A percentile compares a stretch with the other conserved stretches of the same genome.
Conservation (phyloP, 352 stramenopile species). For the Globisporangium takayamanum region DNA sequence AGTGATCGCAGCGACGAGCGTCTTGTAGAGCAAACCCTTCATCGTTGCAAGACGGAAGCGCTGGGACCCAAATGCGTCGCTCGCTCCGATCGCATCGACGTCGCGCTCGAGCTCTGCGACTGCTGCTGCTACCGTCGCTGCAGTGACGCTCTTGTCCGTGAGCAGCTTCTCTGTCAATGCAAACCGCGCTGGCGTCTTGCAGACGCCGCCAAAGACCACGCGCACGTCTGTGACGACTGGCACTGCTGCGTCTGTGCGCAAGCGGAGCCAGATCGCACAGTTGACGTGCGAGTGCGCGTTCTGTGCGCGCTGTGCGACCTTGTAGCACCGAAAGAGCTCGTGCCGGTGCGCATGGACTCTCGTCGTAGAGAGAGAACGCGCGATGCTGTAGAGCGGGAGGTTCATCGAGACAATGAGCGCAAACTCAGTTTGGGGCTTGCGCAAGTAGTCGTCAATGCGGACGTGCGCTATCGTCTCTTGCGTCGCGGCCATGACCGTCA, state of each 20-base stretch:
- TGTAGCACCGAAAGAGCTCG: conserved; percentile 31
- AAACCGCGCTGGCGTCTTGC: conserved; percentile 44
- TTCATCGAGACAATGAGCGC: conserved; percentile 25
- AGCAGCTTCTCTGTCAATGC: conserved; percentile 55
- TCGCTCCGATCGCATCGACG: conserved; percentile 49
- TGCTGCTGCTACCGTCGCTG: conserved; percentile 69
- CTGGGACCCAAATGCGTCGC: conserved; percentile 22
- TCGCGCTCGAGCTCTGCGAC: conserved; percentile 80
- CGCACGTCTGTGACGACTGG: conserved; percentile 57
- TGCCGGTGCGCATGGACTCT: background rate
- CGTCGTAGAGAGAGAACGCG: background rate
- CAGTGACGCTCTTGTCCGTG: conserved; percentile 67
- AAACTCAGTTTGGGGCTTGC: conserved; percentile 15
- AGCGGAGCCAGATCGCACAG: conserved; percentile 26
- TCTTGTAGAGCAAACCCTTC: conserved; percentile 91
- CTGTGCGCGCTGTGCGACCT: conserved; percentile 37
- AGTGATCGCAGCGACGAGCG: conserved; percentile 66
- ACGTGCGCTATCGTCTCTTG: conserved; percentile 25
- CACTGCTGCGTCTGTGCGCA: conserved; percentile 36
- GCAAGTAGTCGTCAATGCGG: conserved; percentile 19
- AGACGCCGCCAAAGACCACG: conserved; percentile 66
- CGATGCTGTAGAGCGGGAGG: conserved; percentile 32
- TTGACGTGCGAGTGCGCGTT: conserved; percentile 62
- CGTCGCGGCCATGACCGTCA: conserved; percentile 65
- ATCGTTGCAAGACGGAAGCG: conserved; percentile 22